A percentile compares a stretch with the other conserved stretches of the same genome.
phyloP scores from a whole-genome alignment of 2,329 filamentous ascomycete species.

The Alternaria brassicicola region DNA sequence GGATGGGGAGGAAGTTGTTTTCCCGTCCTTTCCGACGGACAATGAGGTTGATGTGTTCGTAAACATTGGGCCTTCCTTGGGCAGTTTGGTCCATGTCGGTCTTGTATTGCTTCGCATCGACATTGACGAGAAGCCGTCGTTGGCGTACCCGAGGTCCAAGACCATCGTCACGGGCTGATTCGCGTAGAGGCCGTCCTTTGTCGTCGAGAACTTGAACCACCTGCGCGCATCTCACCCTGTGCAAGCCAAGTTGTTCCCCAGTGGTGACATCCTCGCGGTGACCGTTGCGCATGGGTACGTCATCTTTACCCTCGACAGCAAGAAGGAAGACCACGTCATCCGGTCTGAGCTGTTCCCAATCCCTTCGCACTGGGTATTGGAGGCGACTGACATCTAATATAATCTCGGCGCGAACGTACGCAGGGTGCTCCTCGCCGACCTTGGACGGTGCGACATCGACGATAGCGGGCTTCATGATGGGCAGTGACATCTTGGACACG shows the following conservation, averaged over 20 bases:
- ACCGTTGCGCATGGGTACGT: constrained; percentile 62
- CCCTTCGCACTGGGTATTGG: constrained; percentile 74
- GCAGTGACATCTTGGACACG: constrained; percentile 89
- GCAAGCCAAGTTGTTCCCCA: constrained; percentile 70
- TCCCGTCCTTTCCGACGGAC: constrained; percentile 83
- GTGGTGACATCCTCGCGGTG: constrained; percentile 52
- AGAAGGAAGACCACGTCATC: constrained; percentile 92
- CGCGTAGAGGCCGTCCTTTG: constrained; percentile 74
- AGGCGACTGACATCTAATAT: constrained; percentile 80
- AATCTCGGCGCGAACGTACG: constrained; percentile 84
- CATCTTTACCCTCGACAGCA: constrained; percentile 68
- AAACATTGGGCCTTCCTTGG: constrained; percentile 76
- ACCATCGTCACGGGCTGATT: constrained; percentile 68
- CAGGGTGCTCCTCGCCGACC: constrained; percentile 83
- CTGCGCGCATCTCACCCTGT: constrained; percentile 79
- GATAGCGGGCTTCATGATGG: constrained; percentile 83
- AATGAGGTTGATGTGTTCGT: constrained; percentile 83
- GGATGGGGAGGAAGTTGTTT: constrained; percentile 94
- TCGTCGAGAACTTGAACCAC: constrained; percentile 87
- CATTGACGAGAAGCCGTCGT: constrained; percentile 76
- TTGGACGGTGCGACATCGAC: constrained; percentile 82
- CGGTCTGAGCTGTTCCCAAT: constrained; percentile 87
- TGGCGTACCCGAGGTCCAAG: constrained; percentile 63
- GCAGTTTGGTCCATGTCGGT: constrained; percentile 71
- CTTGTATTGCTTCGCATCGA: constrained; percentile 80